Conservation (phyloP, 2,329 filamentous ascomycete genomes). For the Claviceps maximensis region DNA sequence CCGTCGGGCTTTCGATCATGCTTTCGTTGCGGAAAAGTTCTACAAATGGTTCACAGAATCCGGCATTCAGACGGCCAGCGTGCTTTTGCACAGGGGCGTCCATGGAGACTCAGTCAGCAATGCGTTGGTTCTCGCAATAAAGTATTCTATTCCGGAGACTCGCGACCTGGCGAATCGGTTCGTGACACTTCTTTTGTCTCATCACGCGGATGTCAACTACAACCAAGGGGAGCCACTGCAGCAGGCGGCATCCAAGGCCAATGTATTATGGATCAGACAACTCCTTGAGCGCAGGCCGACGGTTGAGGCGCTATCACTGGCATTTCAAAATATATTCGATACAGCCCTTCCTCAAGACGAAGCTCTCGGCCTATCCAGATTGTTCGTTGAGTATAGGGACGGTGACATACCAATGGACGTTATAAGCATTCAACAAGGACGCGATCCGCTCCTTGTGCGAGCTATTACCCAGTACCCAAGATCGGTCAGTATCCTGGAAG, state of each 20-base stretch:
- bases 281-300: slow-evolving; percentile 38
- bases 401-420: slow-evolving; percentile 37
- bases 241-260: slow-evolving; percentile 37
- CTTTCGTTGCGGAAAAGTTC: slow-evolving; percentile 28
- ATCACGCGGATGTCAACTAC: slow-evolving; percentile 35
- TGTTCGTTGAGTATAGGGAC: slow-evolving; percentile 38
- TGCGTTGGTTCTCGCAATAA: slow-evolving; percentile 33
- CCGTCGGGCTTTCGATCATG: slow-evolving; percentile 29
- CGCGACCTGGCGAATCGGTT: slow-evolving; percentile 31
- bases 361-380: slow-evolving; percentile 33
- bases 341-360: slow-evolving; percentile 35
- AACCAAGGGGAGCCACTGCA: slow-evolving; percentile 40
- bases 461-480: slow-evolving; percentile 42
- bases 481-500: slow-evolving; percentile 36
- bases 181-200: slow-evolving; percentile 23
- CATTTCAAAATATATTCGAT: slow-evolving; percentile 44
- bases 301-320: slow-evolving; percentile 34
- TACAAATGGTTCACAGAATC: slow-evolving; percentile 32
- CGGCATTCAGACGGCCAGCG: slow-evolving; percentile 32
- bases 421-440: slow-evolving; percentile 28
- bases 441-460: slow-evolving; percentile 35
- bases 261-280: slow-evolving; percentile 33
- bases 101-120: slow-evolving; percentile 30
- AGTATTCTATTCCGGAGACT: slow-evolving; percentile 25
- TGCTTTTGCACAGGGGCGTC: slow-evolving; percentile 37